Evolutionary conservation across 2,329 filamentous ascomycete species (phyloP).

Genomic region (Scorias spongiosa): DNA sequence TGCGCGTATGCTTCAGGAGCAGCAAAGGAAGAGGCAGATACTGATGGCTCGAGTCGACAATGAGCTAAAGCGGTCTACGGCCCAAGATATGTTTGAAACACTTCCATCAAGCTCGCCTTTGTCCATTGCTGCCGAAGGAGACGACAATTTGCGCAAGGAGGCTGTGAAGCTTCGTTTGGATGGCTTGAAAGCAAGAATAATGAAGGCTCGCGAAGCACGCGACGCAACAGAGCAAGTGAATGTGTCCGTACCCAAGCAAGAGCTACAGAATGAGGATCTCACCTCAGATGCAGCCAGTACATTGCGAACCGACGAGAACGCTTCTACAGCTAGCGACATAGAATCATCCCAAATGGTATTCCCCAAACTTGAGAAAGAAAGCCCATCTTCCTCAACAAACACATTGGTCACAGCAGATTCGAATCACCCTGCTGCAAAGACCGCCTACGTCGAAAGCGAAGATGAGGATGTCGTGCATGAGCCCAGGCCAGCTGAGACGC

Average conservation of each 20-base stretch:
- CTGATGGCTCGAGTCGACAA: background rate
- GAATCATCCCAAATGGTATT: constrained; percentile 72
- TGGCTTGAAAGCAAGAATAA: constrained; percentile 17
- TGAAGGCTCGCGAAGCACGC: constrained; percentile 13
- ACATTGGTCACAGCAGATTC: constrained; percentile 32
- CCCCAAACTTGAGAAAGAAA: constrained; percentile 90
- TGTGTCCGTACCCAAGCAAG: background rate
- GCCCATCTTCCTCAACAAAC: constrained; percentile 66
- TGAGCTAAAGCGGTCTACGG: background rate
- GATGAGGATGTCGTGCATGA: constrained; percentile 35
- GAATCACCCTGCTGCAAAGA: constrained; percentile 28
- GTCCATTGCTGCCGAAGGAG: background rate
- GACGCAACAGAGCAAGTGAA: too few species aligned
- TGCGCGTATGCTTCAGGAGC: background rate
- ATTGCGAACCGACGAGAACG: constrained; percentile 14
- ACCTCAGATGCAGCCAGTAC: constrained; percentile 7
- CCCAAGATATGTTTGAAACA: background rate
- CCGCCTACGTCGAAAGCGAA: constrained; percentile 41
- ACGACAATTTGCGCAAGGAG: constrained; percentile 15
- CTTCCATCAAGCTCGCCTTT: background rate
- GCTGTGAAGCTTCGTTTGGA: constrained; percentile 17
- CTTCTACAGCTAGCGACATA: constrained; percentile 1
- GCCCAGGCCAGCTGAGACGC: constrained; percentile 1
- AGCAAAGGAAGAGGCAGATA: constrained; percentile 6
- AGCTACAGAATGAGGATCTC: background rate